Conservation (phyloP, 208 protist genomes). For the Naegleria lovaniensis region DNA sequence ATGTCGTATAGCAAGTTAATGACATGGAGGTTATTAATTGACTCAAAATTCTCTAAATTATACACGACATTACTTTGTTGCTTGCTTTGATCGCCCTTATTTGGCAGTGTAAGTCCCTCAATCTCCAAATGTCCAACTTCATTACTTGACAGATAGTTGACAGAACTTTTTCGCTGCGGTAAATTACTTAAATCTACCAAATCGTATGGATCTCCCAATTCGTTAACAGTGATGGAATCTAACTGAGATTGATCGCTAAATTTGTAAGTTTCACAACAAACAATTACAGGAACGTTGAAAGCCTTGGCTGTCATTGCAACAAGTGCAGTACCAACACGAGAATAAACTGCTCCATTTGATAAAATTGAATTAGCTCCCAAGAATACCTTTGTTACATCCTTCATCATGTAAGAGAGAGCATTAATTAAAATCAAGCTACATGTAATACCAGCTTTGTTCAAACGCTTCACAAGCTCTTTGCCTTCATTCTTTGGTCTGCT, state of each 20-base stretch:
- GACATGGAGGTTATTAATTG: neutral
- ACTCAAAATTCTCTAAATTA: neutral
- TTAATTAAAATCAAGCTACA: constrained; percentile 86
- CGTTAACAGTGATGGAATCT: constrained; percentile 89
- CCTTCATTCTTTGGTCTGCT: constrained; percentile 83
- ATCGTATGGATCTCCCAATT: constrained; percentile 53
- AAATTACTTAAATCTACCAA: constrained; percentile 17
- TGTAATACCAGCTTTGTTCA: constrained; percentile 66
- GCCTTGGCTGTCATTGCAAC: constrained; percentile 81
- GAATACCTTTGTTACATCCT: constrained; percentile 76
- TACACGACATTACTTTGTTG: neutral
- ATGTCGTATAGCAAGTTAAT: constrained; percentile 63
- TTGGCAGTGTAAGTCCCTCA: neutral
- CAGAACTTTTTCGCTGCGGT: neutral
- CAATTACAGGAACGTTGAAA: constrained; percentile 87
- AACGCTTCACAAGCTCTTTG: constrained; percentile 54
- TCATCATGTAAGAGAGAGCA: constrained; percentile 84
- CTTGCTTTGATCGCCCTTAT: neutral
- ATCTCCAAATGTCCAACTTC: neutral
- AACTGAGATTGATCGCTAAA: constrained; percentile 90
- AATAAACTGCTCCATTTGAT: constrained; percentile 84
- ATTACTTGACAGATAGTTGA: neutral
- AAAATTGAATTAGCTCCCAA: constrained; percentile 84
- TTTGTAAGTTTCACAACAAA: constrained; percentile 96
- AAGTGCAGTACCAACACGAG: constrained; percentile 78